phyloP scores from a whole-genome alignment of 2,329 filamentous ascomycete genomes.

The Aspergillus sp. region DNA sequence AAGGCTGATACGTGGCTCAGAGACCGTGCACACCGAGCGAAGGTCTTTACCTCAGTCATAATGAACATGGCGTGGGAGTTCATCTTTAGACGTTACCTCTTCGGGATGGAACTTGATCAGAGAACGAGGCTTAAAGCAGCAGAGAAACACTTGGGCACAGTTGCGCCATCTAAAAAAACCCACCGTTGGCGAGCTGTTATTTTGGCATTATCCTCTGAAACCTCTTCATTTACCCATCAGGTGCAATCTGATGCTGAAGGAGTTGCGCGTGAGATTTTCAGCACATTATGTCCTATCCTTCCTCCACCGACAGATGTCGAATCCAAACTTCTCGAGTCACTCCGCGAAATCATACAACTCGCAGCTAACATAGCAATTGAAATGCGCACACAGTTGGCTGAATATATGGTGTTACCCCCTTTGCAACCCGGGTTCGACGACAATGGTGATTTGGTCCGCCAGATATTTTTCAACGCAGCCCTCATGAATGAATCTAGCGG shows the following conservation, averaged over 20 bases:
- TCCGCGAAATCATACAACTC: slow-evolving; percentile 80
- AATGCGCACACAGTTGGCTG: slow-evolving; percentile 94
- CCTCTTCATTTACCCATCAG: slow-evolving; percentile 72
- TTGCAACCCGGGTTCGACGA: slow-evolving; percentile 91
- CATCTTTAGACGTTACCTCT: slow-evolving; percentile 94
- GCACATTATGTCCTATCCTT: slow-evolving; percentile 76
- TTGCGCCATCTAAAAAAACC: slow-evolving; percentile 81
- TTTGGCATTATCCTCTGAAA: slow-evolving; percentile 77
- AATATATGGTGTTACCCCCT: slow-evolving; percentile 98
- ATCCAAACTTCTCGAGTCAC: slow-evolving; percentile 72
- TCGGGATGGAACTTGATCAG: slow-evolving; percentile 97
- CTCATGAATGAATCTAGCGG: slow-evolving; percentile 92
- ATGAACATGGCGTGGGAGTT: slow-evolving; percentile 99
- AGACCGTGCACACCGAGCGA: slow-evolving; percentile 81
- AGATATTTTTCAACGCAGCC: slow-evolving; percentile 84
- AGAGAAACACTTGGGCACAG: slow-evolving; percentile 84
- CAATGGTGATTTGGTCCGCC: slow-evolving; percentile 81
- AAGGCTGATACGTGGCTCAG: slow-evolving; percentile 84
- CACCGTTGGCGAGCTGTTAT: slow-evolving; percentile 97
- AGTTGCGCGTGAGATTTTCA: slow-evolving; percentile 86
- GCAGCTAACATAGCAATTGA: slow-evolving; percentile 89
- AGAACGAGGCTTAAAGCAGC: slow-evolving; percentile 94
- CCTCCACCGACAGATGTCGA: slow-evolving; percentile 80
- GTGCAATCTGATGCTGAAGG: slow-evolving; percentile 88
- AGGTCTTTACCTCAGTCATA: slow-evolving; percentile 97